phyloP scores from a whole-genome alignment of 2,329 filamentous ascomycete genomes.

The Dactylellina cionopaga region DNA sequence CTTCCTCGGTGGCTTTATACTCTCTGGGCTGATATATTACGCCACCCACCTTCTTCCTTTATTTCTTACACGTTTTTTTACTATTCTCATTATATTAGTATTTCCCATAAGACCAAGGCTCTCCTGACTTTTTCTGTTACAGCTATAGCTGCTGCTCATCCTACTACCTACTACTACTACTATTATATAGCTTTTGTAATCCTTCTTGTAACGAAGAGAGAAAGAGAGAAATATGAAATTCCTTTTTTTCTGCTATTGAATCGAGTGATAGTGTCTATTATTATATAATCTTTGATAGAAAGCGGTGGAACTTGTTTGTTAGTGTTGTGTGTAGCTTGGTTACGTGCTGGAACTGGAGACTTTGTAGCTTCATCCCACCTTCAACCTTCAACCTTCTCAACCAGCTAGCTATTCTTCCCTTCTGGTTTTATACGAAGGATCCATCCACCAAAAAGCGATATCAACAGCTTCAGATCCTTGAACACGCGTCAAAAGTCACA shows the following conservation, averaged over 20 bases:
- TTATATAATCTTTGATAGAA: constrained; percentile 34
- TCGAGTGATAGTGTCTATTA: too few relatives aligned
- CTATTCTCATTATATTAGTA: constrained; percentile 43
- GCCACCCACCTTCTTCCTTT: constrained; percentile 9
- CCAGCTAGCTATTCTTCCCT: constrained; percentile 1
- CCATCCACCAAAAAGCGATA: background rate
- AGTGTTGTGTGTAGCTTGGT: constrained; percentile 31
- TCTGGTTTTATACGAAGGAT: too few relatives aligned
- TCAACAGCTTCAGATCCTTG: constrained; percentile 37
- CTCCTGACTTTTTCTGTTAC: too few relatives aligned
- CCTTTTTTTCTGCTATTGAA: constrained; percentile 19
- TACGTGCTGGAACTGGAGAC: too few relatives aligned
- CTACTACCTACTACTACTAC: constrained; percentile 31
- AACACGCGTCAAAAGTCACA: too few relatives aligned
- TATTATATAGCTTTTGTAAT: constrained; percentile 53
- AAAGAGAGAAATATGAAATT: constrained; percentile 42
- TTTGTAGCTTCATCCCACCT: background rate
- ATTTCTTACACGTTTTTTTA: constrained; percentile 25
- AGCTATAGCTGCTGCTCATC: too few relatives aligned
- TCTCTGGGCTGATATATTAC: constrained; percentile 2
- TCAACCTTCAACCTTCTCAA: background rate
- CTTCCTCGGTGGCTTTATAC: background rate
- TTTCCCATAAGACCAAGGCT: constrained; percentile 41
- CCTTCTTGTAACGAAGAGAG: constrained; percentile 51
- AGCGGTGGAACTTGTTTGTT: constrained; percentile 4